Conservation (phyloP, 2,329 filamentous ascomycete genomes). For the Scedosporium dehoogii region DNA sequence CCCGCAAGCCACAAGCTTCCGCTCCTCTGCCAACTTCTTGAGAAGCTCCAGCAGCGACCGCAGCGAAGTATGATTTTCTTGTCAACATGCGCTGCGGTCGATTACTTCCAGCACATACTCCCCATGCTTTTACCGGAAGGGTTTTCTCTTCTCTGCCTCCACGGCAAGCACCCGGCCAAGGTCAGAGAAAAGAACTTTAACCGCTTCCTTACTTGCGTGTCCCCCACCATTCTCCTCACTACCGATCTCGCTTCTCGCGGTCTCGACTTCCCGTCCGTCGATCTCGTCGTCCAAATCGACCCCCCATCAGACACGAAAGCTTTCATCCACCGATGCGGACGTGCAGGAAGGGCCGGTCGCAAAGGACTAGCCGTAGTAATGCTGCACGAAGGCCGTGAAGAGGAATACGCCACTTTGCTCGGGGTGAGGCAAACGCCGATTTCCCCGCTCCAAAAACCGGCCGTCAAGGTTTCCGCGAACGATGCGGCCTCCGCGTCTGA, state of each 20-base stretch:
- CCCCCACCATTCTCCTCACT: conserved; percentile 74
- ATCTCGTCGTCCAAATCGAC: conserved; percentile 84
- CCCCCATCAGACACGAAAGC: conserved; percentile 51
- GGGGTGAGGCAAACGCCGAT: conserved; percentile 83
- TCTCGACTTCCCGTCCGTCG: conserved; percentile 84
- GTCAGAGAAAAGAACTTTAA: conserved; percentile 82
- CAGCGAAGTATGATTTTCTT: conserved; percentile 86
- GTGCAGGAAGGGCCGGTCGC: conserved; percentile 81
- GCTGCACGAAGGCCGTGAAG: conserved; percentile 74
- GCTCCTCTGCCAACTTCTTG: conserved; percentile 59
- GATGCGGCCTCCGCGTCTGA: conserved; percentile 50
- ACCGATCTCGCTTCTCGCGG: conserved; percentile 88
- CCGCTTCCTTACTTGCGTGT: conserved; percentile 64
- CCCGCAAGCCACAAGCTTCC: conserved; percentile 74
- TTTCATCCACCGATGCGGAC: conserved; percentile 86
- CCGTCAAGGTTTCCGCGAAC: conserved; percentile 44
- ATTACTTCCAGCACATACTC: conserved; percentile 81
- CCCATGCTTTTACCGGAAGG: conserved; percentile 58
- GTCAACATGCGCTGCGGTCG: conserved; percentile 87
- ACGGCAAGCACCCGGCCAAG: conserved; percentile 84
- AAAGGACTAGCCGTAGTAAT: conserved; percentile 79
- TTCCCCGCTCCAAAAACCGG: conserved; percentile 45
- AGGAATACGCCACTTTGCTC: conserved; percentile 82
- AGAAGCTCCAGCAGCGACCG: conserved; percentile 59
- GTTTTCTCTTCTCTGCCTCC: conserved; percentile 68